Evolutionary conservation across 768 basidiomycete genomes (phyloP), one percentile per base, ranked within the genome.

Genomic region (Rhodosporidiobolus odoratus): DNA sequence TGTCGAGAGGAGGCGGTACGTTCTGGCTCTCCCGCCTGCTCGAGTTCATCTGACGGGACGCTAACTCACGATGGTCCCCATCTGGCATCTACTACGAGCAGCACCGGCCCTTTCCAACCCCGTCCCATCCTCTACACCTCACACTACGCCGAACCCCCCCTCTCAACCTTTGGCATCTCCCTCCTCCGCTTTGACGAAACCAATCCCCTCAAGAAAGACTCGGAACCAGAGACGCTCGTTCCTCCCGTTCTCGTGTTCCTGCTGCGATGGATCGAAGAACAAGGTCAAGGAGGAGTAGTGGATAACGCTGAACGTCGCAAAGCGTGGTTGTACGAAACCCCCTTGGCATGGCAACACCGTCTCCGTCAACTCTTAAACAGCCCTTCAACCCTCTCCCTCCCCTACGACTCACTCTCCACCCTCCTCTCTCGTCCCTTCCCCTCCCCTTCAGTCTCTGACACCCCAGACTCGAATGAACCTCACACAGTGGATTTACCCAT

Each of bases 51-150:
- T 53, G n/a, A 5, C 27, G 15, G 27, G 21, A 53, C 5, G 27
- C 52, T 12, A 15, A 45, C 50, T 19, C n/a, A 23, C 25, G 25
- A n/a, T 12, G 27, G 12, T 53, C 9, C 52, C 52, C 27, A 6
- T 53, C 9, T 30, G 17, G 7, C 48, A 7, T 37, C 8, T 48
- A 10, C 59, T 2, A 7, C 8, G 7, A 21, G 12, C 58, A 67
- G 94, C 64, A 95, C 92, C 1, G 94, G 94, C 1, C 89, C 93
- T 0, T 98, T 96, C 87, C 84, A 89, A 48, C 94, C 94, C 0
- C 83, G 82, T 45, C 85, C 94, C 0, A 91, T 91, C 63, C 82
- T 93, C 16, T 97, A 92, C 79, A 47, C 41, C 15, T 67, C 67
- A 27, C 71, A 72, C 68, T 75, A 75, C 54, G 65, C 71, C 27